Evolutionary conservation across 2,329 filamentous ascomycete species (phyloP).

Genomic region (Botryotinia narcissicola): DNA sequence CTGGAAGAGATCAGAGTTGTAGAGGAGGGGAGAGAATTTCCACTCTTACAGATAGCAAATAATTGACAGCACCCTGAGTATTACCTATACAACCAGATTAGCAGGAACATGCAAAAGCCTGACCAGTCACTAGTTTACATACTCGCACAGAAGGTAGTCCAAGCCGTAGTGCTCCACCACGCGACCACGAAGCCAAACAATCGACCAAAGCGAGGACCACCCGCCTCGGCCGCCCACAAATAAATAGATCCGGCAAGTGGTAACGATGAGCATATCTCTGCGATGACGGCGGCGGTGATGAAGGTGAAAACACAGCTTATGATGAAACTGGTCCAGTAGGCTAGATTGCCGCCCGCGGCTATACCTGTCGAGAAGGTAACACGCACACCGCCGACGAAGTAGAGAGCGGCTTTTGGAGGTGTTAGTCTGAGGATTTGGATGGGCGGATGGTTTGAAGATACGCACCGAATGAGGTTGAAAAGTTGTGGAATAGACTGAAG

Average conservation of each 20-base stretch:
- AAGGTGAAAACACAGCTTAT: conserved; percentile 22
- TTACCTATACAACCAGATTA: conserved; percentile 15
- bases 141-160: conserved; percentile 24
- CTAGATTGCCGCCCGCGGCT: conserved; percentile 58
- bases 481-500: conserved; percentile 57
- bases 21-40: not conserved
- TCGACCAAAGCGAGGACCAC: conserved; percentile 21
- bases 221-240: conserved; percentile 22
- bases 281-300: conserved; percentile 24
- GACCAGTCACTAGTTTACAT: not conserved
- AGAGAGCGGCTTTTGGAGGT: conserved; percentile 47
- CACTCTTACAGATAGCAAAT: conserved; percentile 21
- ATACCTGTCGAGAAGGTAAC: conserved; percentile 61
- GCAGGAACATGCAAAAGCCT: not conserved
- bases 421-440: not conserved
- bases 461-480: conserved; percentile 53
- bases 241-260: conserved; percentile 25
- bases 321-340: conserved; percentile 62
- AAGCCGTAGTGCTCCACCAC: conserved; percentile 24
- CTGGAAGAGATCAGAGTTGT: not conserved
- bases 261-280: conserved; percentile 23
- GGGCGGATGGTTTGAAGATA: not conserved
- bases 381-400: conserved; percentile 59
- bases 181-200: conserved; percentile 24
- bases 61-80: conserved; percentile 24